A percentile compares a stretch with the other conserved stretches of the same genome.
Conservation (phyloP, 2,329 filamentous ascomycete genomes). For the Phialophora macrospora region DNA sequence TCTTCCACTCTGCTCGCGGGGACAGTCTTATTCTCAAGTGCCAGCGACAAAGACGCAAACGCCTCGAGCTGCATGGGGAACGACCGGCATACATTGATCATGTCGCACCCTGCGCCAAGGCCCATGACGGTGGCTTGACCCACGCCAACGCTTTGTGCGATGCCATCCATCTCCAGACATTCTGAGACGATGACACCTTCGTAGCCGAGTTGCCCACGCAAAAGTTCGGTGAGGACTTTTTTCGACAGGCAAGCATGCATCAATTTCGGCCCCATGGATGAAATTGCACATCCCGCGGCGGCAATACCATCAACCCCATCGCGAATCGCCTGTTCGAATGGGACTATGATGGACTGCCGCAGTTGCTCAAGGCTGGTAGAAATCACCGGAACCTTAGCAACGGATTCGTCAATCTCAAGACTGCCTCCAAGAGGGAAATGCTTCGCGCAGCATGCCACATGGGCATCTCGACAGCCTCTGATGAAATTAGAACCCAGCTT, state of each 20-base stretch:
- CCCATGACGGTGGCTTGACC: constrained; percentile 96
- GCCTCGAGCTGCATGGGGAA: constrained; percentile 89
- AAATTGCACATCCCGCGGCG: constrained; percentile 90
- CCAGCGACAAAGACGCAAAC: constrained; percentile 83
- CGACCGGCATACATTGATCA: constrained; percentile 84
- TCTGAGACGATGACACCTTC: constrained; percentile 91
- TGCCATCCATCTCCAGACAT: constrained; percentile 92
- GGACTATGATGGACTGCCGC: constrained; percentile 83
- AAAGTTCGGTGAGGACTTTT: constrained; percentile 85
- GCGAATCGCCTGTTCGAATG: constrained; percentile 85
- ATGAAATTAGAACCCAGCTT: constrained; percentile 90
- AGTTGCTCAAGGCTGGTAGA: constrained; percentile 91
- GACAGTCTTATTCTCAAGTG: constrained; percentile 87
- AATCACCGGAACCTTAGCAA: constrained; percentile 89
- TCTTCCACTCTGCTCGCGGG: constrained; percentile 76
- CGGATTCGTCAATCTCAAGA: constrained; percentile 87
- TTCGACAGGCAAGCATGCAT: constrained; percentile 93
- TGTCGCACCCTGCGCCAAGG: constrained; percentile 90
- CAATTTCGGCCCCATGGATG: constrained; percentile 86
- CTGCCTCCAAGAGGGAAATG: constrained; percentile 97
- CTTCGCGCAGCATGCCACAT: constrained; percentile 86
- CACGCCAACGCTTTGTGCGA: constrained; percentile 94
- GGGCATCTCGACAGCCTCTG: constrained; percentile 89
- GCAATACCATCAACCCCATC: constrained; percentile 92
- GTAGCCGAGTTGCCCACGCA: constrained; percentile 86